A percentile compares a stretch with the other conserved stretches of the same genome.
Conservation (phyloP, 257 asterid species). For the Henckelia pumila region DNA sequence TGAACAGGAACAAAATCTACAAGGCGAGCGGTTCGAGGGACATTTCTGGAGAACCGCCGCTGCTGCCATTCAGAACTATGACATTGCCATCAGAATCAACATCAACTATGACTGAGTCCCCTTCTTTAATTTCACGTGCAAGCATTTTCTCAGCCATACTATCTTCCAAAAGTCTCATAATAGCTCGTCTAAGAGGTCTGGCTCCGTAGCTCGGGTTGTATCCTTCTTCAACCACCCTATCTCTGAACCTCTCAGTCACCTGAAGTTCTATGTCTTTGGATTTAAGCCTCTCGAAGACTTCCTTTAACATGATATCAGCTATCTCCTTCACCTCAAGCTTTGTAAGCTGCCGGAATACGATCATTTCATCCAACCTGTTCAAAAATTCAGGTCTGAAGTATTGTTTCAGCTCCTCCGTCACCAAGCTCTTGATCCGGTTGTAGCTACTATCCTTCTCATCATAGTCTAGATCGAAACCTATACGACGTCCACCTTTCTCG, state of each 20-base stretch:
- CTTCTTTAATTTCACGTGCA: slow-evolving; percentile 60
- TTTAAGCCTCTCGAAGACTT: slow-evolving; percentile 61
- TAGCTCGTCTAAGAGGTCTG: slow-evolving; percentile 77
- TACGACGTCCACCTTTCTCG: slow-evolving; percentile 55
- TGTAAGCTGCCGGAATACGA: slow-evolving; percentile 72
- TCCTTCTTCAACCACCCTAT: slow-evolving; percentile 65
- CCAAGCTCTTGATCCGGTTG: slow-evolving; percentile 59
- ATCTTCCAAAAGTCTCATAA: slow-evolving; percentile 75
- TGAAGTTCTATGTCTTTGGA: slow-evolving; percentile 55
- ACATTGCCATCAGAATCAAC: slow-evolving; percentile 67
- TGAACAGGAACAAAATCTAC: slow-evolving; percentile 21
- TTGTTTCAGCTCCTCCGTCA: slow-evolving; percentile 62
- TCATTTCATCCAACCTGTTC: slow-evolving; percentile 78
- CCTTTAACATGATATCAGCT: slow-evolving; percentile 65
- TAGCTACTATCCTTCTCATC: slow-evolving; percentile 67
- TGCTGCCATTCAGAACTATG: slow-evolving; percentile 56
- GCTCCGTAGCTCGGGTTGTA: slow-evolving; percentile 82
- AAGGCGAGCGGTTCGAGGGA: slow-evolving; percentile 46
- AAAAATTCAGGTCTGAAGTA: slow-evolving; percentile 77
- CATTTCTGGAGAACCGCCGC: slow-evolving; percentile 52
- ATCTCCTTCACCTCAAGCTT: slow-evolving; percentile 73
- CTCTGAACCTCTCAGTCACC: slow-evolving; percentile 61
- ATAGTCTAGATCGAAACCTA: slow-evolving; percentile 59
- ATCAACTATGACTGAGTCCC: slow-evolving; percentile 59
- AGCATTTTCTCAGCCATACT: slow-evolving; percentile 84